Evolutionary conservation across 129 eudicot genomes (phyloP).

Genomic region (Artemisia tridentata): DNA sequence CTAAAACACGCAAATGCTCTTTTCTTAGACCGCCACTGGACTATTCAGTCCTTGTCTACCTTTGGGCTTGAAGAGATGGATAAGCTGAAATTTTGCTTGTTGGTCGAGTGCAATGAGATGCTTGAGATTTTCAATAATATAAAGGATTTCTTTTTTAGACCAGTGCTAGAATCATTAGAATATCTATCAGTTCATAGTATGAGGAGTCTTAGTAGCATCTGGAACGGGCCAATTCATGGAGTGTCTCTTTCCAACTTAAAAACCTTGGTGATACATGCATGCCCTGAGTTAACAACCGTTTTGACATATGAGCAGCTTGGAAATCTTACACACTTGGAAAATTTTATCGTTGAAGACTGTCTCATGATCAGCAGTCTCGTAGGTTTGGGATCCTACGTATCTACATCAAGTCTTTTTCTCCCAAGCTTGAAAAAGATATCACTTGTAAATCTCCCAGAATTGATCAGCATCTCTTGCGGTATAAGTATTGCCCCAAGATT

Average conservation of each 20-base stretch:
- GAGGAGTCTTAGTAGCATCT: slow-evolving; percentile 26
- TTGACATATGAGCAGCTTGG: slow-evolving; percentile 15
- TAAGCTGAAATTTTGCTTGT: slow-evolving; percentile 14
- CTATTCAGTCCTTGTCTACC: slow-evolving; percentile 11
- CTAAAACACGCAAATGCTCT: slow-evolving; percentile 22
- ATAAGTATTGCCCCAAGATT: slow-evolving; percentile 17
- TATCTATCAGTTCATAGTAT: slow-evolving; percentile 24
- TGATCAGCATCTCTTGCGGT: slow-evolving; percentile 30
- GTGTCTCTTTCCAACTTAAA: slow-evolving; percentile 10
- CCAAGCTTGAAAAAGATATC: slow-evolving; percentile 32
- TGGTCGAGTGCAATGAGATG: slow-evolving; percentile 31
- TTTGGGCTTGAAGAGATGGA: slow-evolving; percentile 17
- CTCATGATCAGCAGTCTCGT: slow-evolving; percentile 13
- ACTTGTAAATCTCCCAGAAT: slow-evolving; percentile 38
- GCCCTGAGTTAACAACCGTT: slow-evolving; percentile 28
- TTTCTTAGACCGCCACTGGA: slow-evolving; percentile 22
- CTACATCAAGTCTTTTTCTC: slow-evolving; percentile 10
- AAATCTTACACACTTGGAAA: slow-evolving; percentile 15
- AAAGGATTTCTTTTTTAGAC: not conserved
- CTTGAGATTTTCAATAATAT: slow-evolving; percentile 12
- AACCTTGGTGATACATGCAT: slow-evolving; percentile 23
- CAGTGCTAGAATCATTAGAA: slow-evolving; percentile 17
- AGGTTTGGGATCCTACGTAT: slow-evolving; percentile 6
- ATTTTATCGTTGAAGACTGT: slow-evolving; percentile 35
- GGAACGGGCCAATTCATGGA: slow-evolving; percentile 19